Evolutionary conservation across 148 eudicot species (phyloP), one percentile per base, ranked within the genome.

Genomic region (Camellia lanceoleosa): DNA sequence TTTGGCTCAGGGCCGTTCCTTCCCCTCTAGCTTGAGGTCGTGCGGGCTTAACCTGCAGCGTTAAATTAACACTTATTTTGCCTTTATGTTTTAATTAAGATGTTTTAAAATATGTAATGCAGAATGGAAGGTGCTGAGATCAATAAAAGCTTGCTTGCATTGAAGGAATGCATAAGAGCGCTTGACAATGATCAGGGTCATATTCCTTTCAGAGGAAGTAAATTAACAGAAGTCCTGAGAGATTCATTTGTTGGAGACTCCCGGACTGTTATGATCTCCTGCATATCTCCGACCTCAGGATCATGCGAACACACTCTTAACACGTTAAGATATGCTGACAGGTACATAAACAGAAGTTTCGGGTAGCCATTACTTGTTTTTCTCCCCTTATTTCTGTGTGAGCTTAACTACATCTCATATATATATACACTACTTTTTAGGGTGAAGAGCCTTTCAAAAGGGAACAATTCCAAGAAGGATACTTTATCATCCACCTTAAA

Each of bases 61-160:
- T 73, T 6, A 5, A 12, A 73, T 73, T 52, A 13, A 23, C 52
- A 54, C 20, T 42, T 68, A 13, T 44, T 18, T 18, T 14, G 59
- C 54, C 18, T 69, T 69, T 69, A 11, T 68, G 49, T 16, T 43
- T 69, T 44, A 6, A 43, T 61, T 55, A 47, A 23, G 58, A 49
- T 68, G 46, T 64, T 71, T 56, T 16, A 43, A 16, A 38, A 74
- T 64, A 59, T 81, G 52, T 69, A 20, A 5, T 59, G 82, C 87
- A 90, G 96, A 82, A 90, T 94, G 84, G 99, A 97, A 87, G 99
- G 99, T 38, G 99, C 99, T 66, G 99, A 96, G 86, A 96, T 96
- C 81, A 96, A 96, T 82, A 93, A 93, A 93, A 96, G 98, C 83
- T 92, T 94, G 89, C 97, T 97, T 73, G 99, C 99, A 2, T 78